Evolutionary conservation across 2,329 filamentous ascomycete species (phyloP), one percentile per base, ranked within the genome.

Genomic region (Aureobasidium vineae): DNA sequence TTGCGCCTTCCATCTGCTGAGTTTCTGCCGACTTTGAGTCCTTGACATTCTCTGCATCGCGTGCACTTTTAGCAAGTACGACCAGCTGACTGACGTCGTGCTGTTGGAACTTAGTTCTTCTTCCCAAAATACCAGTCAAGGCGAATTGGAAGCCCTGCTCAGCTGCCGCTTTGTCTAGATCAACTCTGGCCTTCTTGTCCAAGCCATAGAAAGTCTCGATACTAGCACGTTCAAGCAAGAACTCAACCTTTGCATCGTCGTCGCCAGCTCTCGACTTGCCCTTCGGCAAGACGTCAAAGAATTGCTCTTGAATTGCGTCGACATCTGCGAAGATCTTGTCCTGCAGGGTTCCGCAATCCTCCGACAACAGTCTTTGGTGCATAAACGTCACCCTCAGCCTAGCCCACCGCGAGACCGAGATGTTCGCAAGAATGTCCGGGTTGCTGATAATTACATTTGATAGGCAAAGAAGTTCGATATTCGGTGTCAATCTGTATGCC

Each of bases 41-140:
- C 21, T 65, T 59, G 40, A 49, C 53, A 16, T 69, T 40, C 8
- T 56, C 59, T 40, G 11, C n/a, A 43, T 65, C 65, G 16, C 26
- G 57, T 28, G 81, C 81, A 74, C 93, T 97, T 75, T 87, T 92
- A 0, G 95, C 95, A 36, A 98, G 80, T 2, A 99, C 91, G 1
- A 99, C 90, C 33, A 99, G 83, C 76, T 99, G 95, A 72, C 92
- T 97, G 68, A 88, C 88, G 72, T 88, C 89, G 68, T 87, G 90
- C 73, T 92, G 84, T 76, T 96, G 91, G 66, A 88, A 96, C 71
- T 85, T 89, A 1, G 91, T 96, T 68, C 90, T 82, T 78, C 92
- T 98, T 19, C 95, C 95, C 70, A 99, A 78, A 26, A 91, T 86
- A 43, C 95, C 95, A 0, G 92, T 96, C 65, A 99, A 77, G 0